phyloP scores from a whole-genome alignment of 371 early-diverging fungal species.

The Apophysomyces trapeziformis region DNA sequence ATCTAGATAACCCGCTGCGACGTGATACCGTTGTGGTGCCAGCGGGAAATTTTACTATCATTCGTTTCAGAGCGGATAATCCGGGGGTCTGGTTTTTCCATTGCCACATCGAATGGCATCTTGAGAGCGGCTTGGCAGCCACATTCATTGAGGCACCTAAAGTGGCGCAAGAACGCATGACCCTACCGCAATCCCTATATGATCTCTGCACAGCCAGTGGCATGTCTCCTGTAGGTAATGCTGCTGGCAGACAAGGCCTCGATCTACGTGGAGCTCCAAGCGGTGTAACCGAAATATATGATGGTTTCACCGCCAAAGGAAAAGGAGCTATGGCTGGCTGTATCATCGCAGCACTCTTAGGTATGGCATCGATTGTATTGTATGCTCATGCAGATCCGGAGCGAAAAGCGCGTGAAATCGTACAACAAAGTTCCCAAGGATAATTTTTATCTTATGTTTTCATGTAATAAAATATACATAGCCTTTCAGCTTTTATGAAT shows the following conservation, averaged over 20 bases:
- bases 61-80: conserved; percentile 70
- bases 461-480: conserved; percentile 19
- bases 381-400: conserved; percentile 51
- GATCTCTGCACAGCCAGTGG: conserved; percentile 63
- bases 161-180: conserved; percentile 40
- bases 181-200: conserved; percentile 42
- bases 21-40: conserved; percentile 63
- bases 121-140: conserved; percentile 58
- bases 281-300: conserved; percentile 57
- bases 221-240: conserved; percentile 67
- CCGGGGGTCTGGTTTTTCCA: conserved; percentile 59
- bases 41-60: conserved; percentile 45
- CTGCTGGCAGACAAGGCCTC: conserved; percentile 65
- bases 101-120: conserved; percentile 83
- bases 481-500: too few relatives aligned
- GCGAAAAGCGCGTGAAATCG: conserved; percentile 27
- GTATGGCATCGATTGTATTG: conserved; percentile 74
- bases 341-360: conserved; percentile 71
- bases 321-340: conserved; percentile 72
- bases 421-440: not conserved
- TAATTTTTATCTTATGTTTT: not conserved
- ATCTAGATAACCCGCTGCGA: conserved; percentile 61
- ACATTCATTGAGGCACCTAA: conserved; percentile 74
- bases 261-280: conserved; percentile 56
- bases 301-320: conserved; percentile 66